Conservation (phyloP, 2,329 filamentous ascomycete genomes). For the Meredithiella fracta region DNA sequence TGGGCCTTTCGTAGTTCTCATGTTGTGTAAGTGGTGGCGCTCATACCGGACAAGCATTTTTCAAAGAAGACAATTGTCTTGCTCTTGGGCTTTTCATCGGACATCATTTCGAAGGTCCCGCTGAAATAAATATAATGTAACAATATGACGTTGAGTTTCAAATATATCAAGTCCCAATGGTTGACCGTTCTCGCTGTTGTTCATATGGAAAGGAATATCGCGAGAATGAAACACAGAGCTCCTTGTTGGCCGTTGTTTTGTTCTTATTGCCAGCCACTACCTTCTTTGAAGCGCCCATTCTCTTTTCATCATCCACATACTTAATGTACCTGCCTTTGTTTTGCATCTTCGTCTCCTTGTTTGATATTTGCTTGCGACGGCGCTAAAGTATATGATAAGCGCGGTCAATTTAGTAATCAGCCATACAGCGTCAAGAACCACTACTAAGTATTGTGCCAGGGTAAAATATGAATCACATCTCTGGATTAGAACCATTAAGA, state of each 20-base stretch:
- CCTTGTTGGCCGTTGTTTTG: neutral
- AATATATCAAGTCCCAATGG: too few species aligned
- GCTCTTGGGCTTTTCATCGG: neutral
- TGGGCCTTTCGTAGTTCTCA: neutral
- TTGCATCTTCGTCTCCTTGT: neutral
- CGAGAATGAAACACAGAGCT: too few species aligned
- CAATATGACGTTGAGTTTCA: too few species aligned
- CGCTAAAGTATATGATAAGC: neutral
- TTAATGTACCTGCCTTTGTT: neutral
- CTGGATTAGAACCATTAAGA: neutral
- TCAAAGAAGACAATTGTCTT: neutral
- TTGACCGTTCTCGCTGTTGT: too few species aligned
- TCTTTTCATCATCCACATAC: neutral
- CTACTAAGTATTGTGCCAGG: too few species aligned
- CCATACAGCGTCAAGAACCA: slow-evolving; percentile 1
- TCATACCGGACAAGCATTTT: slow-evolving; percentile 6
- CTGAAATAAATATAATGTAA: too few species aligned
- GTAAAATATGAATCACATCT: too few species aligned
- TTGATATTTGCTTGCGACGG: neutral
- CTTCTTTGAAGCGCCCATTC: neutral
- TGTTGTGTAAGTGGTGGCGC: slow-evolving; percentile 2
- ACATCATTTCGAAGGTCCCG: too few species aligned
- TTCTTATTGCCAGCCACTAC: neutral
- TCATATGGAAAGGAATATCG: too few species aligned
- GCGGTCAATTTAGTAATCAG: neutral